Evolutionary conservation across 257 asterid genomes (phyloP).

Genomic region (Solanum medicagineum): DNA sequence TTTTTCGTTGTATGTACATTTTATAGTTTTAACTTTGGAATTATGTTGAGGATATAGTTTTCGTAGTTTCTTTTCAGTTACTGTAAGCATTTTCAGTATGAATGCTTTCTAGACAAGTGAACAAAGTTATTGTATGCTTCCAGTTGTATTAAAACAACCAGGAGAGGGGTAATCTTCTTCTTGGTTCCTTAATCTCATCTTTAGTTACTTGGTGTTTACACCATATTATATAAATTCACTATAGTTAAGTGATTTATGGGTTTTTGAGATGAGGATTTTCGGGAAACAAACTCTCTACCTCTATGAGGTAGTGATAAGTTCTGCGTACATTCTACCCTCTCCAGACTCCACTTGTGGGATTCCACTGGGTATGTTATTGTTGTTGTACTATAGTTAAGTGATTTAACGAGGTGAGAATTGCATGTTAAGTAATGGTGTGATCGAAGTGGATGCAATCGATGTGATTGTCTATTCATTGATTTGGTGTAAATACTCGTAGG

Average conservation of each 20-base stretch:
- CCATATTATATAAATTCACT: neutral
- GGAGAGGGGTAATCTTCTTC: neutral
- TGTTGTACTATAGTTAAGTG: too few species aligned
- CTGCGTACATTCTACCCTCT: too few species aligned
- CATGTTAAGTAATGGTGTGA: neutral
- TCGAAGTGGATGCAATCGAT: neutral
- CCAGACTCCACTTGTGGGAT: too few species aligned
- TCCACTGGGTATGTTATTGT: too few species aligned
- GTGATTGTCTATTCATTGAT: neutral
- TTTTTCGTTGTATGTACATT: conserved; percentile 13
- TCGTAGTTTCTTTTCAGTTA: neutral
- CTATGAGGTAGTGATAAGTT: too few species aligned
- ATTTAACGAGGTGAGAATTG: neutral
- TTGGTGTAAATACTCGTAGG: neutral
- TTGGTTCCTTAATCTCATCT: neutral
- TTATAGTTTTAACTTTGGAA: conserved; percentile 9
- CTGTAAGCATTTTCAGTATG: neutral
- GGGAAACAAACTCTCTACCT: too few species aligned
- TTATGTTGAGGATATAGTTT: neutral
- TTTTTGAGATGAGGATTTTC: too few species aligned
- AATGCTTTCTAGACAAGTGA: neutral
- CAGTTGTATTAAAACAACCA: neutral
- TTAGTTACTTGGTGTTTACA: neutral
- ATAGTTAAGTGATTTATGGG: neutral
- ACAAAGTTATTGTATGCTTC: neutral